These are phyloP conservation scores for Mesembryanthemum crystallinum DNA, from an alignment of 148 eudicot genomes.

Conservation along the genomic window DNA sequence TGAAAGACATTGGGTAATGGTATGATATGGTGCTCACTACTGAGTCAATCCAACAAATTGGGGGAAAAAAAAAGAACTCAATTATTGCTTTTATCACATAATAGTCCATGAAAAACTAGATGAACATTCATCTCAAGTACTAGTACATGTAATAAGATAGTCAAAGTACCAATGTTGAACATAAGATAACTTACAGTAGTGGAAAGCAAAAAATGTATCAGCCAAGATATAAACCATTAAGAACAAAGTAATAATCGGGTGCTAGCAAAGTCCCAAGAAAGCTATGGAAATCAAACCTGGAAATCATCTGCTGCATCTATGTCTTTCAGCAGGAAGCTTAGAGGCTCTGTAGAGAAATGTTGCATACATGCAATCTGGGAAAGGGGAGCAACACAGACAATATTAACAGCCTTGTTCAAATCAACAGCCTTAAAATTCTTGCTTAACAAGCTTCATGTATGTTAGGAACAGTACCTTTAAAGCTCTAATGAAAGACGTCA, in stretches of 20 bases:
- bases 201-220: neutral
- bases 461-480: conserved; percentile 78
- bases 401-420: too few relatives aligned
- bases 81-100: too few relatives aligned
- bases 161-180: neutral
- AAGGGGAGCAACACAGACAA: conserved; percentile 14
- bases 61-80: neutral
- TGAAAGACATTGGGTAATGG: neutral
- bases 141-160: neutral
- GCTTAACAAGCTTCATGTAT: too few relatives aligned
- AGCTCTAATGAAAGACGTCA: conserved; percentile 74
- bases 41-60: conserved; percentile 1
- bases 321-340: conserved; percentile 54
- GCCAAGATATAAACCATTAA: neutral
- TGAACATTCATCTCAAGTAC: conserved; percentile 7
- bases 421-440: too few relatives aligned
- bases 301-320: conserved; percentile 40
- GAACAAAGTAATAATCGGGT: neutral
- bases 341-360: conserved; percentile 62
- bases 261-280: neutral
- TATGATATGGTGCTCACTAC: neutral
- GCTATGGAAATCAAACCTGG: conserved; percentile 43
- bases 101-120: neutral
- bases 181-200: neutral
- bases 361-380: conserved; percentile 69